Evolutionary conservation across 306 rosid species (phyloP).

Genomic region (Sophora flavescens): DNA sequence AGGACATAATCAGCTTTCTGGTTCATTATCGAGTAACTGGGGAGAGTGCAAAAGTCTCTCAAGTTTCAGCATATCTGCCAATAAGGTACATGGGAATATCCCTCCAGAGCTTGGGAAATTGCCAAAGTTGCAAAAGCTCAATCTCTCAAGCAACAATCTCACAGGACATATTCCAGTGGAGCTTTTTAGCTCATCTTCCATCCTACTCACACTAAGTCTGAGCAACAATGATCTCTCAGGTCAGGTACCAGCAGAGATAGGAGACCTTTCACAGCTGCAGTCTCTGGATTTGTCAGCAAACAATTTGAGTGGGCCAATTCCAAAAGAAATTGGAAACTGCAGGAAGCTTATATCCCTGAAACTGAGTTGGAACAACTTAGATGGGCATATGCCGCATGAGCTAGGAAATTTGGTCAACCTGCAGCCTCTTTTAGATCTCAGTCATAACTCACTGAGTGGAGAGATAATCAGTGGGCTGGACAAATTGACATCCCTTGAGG

Average conservation of each 20-base stretch:
- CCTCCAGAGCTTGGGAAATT: conserved; percentile 44
- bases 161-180: conserved; percentile 42
- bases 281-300: conserved; percentile 45
- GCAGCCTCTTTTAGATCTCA: conserved; percentile 49
- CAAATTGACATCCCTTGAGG: conserved; percentile 26
- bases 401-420: conserved; percentile 40
- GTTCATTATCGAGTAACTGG: conserved; percentile 44
- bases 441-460: conserved; percentile 44
- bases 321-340: conserved; percentile 37
- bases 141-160: conserved; percentile 43
- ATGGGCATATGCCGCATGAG: conserved; percentile 37
- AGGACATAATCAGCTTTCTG: conserved; percentile 42
- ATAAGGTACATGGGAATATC: conserved; percentile 37
- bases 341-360: conserved; percentile 30
- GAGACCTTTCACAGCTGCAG: conserved; percentile 30
- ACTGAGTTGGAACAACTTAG: conserved; percentile 45
- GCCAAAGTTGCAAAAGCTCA: conserved; percentile 34
- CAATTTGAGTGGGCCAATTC: conserved; percentile 47
- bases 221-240: conserved; percentile 41
- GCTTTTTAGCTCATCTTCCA: conserved; percentile 36
- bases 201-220: conserved; percentile 25
- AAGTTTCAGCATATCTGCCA: conserved; percentile 43
- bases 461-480: conserved; percentile 34
- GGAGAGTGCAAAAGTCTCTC: conserved; percentile 44
- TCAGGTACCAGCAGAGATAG: conserved; percentile 36